Conservation (phyloP, 2,329 filamentous ascomycete genomes). For the Myriosclerotinia curreyana region DNA sequence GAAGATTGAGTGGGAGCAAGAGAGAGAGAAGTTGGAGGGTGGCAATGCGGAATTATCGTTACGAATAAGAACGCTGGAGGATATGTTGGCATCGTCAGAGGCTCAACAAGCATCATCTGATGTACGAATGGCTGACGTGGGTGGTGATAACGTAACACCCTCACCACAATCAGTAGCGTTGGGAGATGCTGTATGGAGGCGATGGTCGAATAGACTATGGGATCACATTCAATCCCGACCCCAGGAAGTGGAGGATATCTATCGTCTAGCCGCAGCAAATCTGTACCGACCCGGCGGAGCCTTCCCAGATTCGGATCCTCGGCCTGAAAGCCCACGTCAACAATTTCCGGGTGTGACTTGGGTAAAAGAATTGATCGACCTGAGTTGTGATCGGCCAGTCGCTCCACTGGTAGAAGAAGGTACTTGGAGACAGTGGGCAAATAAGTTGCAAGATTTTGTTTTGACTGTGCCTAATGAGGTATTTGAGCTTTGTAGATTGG, state of each 20-base stretch:
- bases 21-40: background rate
- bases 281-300: constrained; percentile 6
- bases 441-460: background rate
- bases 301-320: background rate
- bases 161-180: background rate
- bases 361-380: constrained; percentile 2
- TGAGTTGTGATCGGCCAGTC: background rate
- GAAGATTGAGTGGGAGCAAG: constrained; percentile 8
- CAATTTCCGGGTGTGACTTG: constrained; percentile 12
- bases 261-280: constrained; percentile 16
- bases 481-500: background rate
- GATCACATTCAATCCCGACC: constrained; percentile 8
- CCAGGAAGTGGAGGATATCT: constrained; percentile 11
- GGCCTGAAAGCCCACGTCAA: background rate
- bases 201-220: constrained; percentile 10
- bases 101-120: background rate
- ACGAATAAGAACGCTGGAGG: constrained; percentile 10
- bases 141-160: too few species aligned
- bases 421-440: background rate
- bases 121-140: background rate
- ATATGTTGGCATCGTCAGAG: background rate
- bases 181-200: constrained; percentile 10
- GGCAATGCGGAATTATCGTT: constrained; percentile 7
- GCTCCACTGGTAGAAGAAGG: background rate
- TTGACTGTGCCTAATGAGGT: background rate